Base-by-base conservation (phyloP, 257 asterid genomes). In the Haberlea rhodopensis region DNA sequence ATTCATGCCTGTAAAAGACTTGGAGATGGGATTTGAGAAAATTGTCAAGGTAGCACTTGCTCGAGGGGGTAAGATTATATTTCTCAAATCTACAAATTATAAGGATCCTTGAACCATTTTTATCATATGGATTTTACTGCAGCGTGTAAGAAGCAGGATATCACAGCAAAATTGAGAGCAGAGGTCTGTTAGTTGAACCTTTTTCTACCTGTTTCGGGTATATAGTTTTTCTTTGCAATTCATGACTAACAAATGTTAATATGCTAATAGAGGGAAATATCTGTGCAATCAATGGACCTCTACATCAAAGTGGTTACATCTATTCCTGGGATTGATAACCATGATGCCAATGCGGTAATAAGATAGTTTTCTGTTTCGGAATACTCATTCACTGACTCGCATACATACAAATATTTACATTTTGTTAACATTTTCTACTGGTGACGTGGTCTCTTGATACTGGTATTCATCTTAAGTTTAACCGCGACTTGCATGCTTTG, bases 21-120 rank as follows among this genome's bases (percentile, higher is more conserved):
- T 83, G 13, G 97, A 90, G 79, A 94, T 90, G 99, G 96, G 96
- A 53, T 87, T 87, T 60, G 97, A 94, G 82, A 86, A 86, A 85
- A 90, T 90, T 53, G 90, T 87, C 46, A 94, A 86, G 75, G 73
- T 94, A 46, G 88, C 95, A 58, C 95, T 79, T 73, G 95, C 95
- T 75, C 99, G 88, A 54, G 95, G 97, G 75, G 91, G 99, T 94
- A 83, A 77, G 77, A 22, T 25, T 5, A 16, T 40, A 25, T 5
- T 53, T 49, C 18, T 66, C 52, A n/a, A 43, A 64, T 24, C 67
- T 73, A 54, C 24, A 7, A 8, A 0, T 65, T 37, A 57, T 13
- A n/a, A 56, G 53, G 65, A 60, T 54, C 45, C 53, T 49, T 46
- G 11, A 52, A 58, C 49, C 22, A 20, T 19, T 61, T 69, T 67